Base-by-base conservation (phyloP, 805 yeast species). In the Candida maltosa region DNA sequence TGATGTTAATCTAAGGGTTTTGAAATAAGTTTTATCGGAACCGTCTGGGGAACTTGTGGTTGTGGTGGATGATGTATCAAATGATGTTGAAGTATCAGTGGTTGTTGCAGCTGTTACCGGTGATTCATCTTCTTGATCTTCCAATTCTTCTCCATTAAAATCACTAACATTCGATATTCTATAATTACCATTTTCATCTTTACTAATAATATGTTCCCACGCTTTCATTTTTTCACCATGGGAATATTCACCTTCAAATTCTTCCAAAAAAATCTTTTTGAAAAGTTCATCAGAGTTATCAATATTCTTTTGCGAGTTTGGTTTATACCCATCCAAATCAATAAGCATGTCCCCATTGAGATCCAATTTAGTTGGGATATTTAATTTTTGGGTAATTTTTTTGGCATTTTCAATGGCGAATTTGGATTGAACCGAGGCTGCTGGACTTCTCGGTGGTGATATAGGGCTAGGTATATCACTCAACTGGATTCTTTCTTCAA, bases 241-340 rank as follows among this genome's bases (percentile, higher is more conserved):
- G 11, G 39, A 36, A 24, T 27, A 19, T 16, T 41, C 39, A 19
- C 33, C 37, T 31, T 44, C 48, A 17, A 89, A 70, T 54, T 91
- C 97, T 45, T 87, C 93, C 22, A 76, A 66, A 33, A 91, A 67
- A 27, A 89, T 67, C 46, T 82, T 80, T 47, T 78, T 79, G 40
- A 93, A 76, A 24, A 84, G 64, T 33, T 80, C 80, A 54, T 88
- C 96, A 0, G 94, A 77, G 46, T 78, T 80, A 33, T 80, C 80
- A 26, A 84, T 76, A 54, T 83, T 87, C 46, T 80, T 78, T 34
- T 80, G 83, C 10, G 69, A 52, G 48, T 82, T 87, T 22, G 95
- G 83, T 60, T 89, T 91, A 62, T 93, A 93, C 12, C 98, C 98
- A 48, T 88, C 94, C 81, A 91, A 87, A 61, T 93, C 98, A 29